phyloP scores from a whole-genome alignment of 768 basidiomycete species.

The Hortiboletus campestris region DNA sequence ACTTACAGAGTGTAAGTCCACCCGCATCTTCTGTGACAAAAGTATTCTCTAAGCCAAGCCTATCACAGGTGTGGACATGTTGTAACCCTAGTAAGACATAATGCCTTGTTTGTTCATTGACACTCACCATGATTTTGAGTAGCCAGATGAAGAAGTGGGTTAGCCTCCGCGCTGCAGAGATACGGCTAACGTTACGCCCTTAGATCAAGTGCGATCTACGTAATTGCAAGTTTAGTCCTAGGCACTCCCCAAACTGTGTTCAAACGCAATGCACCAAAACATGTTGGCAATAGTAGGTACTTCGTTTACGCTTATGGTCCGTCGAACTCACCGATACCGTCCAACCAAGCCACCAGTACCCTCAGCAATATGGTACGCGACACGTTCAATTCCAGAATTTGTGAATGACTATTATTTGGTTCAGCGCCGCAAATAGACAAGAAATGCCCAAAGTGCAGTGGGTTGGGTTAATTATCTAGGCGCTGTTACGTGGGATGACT shows the following conservation, averaged over 20 bases:
- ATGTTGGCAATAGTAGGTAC: slow-evolving; percentile 71
- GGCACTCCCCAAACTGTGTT: slow-evolving; percentile 48
- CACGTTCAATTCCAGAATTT: slow-evolving; percentile 5
- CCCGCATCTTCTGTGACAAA: not conserved
- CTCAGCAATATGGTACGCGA: slow-evolving; percentile 60
- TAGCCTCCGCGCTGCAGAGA: not conserved
- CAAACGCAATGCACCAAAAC: slow-evolving; percentile 51
- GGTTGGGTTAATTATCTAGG: slow-evolving; percentile 16
- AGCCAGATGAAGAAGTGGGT: slow-evolving; percentile 61
- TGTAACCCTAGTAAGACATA: slow-evolving; percentile 42
- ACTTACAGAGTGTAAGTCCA: slow-evolving; percentile 47
- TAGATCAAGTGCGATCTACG: slow-evolving; percentile 63
- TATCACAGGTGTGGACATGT: slow-evolving; percentile 52
- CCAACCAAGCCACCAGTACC: slow-evolving; percentile 51
- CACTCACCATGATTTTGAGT: slow-evolving; percentile 10
- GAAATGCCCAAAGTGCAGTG: slow-evolving; percentile 45
- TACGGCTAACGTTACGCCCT: slow-evolving; percentile 9
- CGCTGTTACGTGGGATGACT: slow-evolving; percentile 1
- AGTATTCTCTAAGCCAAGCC: slow-evolving; percentile 1
- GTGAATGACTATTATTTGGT: slow-evolving; percentile 10
- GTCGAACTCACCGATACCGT: slow-evolving; percentile 10
- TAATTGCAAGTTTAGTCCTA: slow-evolving; percentile 63
- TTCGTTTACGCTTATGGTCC: not conserved
- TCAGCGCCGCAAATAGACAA: slow-evolving; percentile 60
- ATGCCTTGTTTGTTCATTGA: not conserved